Conservation (phyloP, 2,329 filamentous ascomycete species). For the Nannizzia gypsea region DNA sequence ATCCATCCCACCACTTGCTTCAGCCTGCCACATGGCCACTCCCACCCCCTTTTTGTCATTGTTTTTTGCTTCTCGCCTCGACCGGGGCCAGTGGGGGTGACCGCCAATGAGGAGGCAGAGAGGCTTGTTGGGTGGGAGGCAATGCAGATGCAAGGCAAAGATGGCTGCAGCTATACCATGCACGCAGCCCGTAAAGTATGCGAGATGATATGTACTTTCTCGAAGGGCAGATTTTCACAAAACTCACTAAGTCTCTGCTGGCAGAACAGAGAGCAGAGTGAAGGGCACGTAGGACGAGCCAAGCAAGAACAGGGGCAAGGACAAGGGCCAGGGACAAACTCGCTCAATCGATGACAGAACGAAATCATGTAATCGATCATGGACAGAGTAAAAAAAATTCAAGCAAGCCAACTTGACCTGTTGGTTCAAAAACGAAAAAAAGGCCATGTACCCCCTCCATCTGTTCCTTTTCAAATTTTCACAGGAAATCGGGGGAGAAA, state of each 20-base stretch:
- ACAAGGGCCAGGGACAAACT: not conserved
- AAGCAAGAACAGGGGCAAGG: not conserved
- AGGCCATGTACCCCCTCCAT: not conserved
- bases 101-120: not conserved
- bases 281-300: not conserved
- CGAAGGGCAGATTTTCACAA: not conserved
- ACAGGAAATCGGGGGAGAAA: not conserved
- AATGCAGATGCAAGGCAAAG: slow-evolving; percentile 4
- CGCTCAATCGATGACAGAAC: not conserved
- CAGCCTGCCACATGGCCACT: slow-evolving; percentile 3
- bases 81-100: not conserved
- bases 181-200: not conserved
- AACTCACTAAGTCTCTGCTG: not conserved
- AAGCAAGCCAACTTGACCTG: not conserved
- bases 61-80: not conserved
- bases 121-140: not conserved
- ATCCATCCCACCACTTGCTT: slow-evolving; percentile 1
- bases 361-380: not conserved
- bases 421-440: not conserved
- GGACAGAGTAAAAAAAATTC: not conserved
- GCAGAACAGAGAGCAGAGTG: not conserved
- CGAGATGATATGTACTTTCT: slow-evolving; percentile 2
- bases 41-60: not conserved
- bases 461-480: not conserved
- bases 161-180: slow-evolving; percentile 1